Evolutionary conservation across 192 early-diverging fungal genomes (phyloP), one percentile per base, ranked within the genome.

Genomic region (Rhizoclosmatium sp.): DNA sequence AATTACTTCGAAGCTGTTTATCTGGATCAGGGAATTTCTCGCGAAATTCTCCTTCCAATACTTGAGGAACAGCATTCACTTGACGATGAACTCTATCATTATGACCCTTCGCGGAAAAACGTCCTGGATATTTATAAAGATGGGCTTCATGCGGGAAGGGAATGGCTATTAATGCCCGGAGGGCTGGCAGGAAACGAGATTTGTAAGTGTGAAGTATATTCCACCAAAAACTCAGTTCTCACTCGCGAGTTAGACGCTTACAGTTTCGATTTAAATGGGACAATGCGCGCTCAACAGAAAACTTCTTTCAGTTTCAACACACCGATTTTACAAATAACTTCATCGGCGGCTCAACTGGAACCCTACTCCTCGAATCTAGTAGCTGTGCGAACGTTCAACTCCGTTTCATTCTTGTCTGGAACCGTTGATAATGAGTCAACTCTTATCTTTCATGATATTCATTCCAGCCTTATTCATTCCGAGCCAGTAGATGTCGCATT

Each of bases 1-100:
- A 76, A 76, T 64, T 76, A 39, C 49, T 76, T 76, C 42, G 75
- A 76, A 41, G 12, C 64, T 47, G 60, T 67, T 9, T 41, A 76
- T 54, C 75, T 49, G 44, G 46, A 76, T 47, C 62, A 76, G 41
- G 75, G 75, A 40, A 54, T 76, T 12, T 49, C 49, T 10, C 61
- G 75, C 5, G 61, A 65, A 14, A 31, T 76, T 51, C 60, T 76
- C 45, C n/a, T 47, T 7, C 31, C 61, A 14, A 31, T 56, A 14
- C 23, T 76, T 31, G 16, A 31, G 5, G 62, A 76, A 31, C 62
- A 39, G 2, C 51, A 51, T 40, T 14, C 14, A 41, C 47, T 51
- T 64, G 75, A 76, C 23, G 46, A 40, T 10, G 60, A 65, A 48
- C 4, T 4, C 5, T 44, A 76, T 41, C 7, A 40, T 14, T 76